A percentile compares a stretch with the other conserved stretches of the same genome.
Evolutionary conservation across 768 basidiomycete genomes (phyloP).

Genomic region (Lentinus tigrinus): DNA sequence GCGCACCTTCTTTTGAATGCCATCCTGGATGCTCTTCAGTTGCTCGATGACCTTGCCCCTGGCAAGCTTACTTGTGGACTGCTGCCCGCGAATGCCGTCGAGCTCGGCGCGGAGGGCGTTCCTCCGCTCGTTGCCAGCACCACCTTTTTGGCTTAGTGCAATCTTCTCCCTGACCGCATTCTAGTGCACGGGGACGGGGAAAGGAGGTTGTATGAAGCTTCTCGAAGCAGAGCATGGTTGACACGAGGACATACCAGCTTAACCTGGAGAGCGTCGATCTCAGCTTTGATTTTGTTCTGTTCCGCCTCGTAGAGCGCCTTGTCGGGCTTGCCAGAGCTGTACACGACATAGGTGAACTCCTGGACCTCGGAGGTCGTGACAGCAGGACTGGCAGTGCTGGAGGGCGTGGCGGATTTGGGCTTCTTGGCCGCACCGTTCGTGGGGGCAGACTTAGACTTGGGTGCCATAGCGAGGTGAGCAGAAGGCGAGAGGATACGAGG

Average conservation of each 20-base stretch:
- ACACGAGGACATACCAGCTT: constrained; percentile 65
- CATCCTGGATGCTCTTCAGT: constrained; percentile 75
- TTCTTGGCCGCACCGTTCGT: constrained; percentile 39
- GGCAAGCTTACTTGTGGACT: constrained; percentile 72
- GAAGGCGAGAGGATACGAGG: constrained; percentile 7
- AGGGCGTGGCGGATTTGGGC: constrained; percentile 39
- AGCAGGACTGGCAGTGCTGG: constrained; percentile 34
- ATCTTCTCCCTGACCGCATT: constrained; percentile 75
- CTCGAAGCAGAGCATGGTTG: not conserved
- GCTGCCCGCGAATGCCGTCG: constrained; percentile 73
- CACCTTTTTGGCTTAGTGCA: constrained; percentile 54
- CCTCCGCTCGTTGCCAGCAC: constrained; percentile 69
- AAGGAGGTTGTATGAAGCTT: constrained; percentile 3
- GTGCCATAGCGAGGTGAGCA: constrained; percentile 34
- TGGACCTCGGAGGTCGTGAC: constrained; percentile 26
- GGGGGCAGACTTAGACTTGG: constrained; percentile 54
- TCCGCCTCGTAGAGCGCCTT: constrained; percentile 82
- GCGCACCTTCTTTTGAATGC: constrained; percentile 75
- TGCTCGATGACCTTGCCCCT: constrained; percentile 75
- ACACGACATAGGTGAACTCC: constrained; percentile 15
- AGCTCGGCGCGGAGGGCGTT: constrained; percentile 76
- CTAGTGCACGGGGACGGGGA: constrained; percentile 39
- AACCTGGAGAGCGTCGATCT: constrained; percentile 79
- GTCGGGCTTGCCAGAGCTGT: constrained; percentile 71
- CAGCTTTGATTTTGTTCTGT: constrained; percentile 76